phyloP scores from a whole-genome alignment of 2,329 filamentous ascomycete genomes.

The Ceratocystis ficicola region DNA sequence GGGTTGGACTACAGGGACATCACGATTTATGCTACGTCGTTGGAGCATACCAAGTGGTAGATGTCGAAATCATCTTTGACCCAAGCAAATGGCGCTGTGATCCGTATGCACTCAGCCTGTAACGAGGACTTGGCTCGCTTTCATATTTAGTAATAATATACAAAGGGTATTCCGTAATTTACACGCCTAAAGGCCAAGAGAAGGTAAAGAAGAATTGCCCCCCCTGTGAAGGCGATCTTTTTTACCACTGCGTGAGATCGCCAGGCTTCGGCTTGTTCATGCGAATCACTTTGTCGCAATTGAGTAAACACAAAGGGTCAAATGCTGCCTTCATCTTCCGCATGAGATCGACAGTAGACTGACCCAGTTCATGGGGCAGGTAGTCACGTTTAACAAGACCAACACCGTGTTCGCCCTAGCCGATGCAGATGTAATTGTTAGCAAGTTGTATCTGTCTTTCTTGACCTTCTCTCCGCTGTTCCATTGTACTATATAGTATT shows the following conservation, averaged over 20 bases:
- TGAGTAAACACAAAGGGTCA: constrained; percentile 59
- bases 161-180: not conserved
- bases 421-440: not conserved
- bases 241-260: constrained; percentile 37
- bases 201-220: not conserved
- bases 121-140: not conserved
- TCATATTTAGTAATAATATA: not conserved
- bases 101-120: constrained; percentile 4
- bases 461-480: too few relatives aligned
- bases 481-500: not conserved
- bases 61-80: constrained; percentile 55
- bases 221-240: not conserved
- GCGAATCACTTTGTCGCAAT: constrained; percentile 57
- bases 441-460: not conserved
- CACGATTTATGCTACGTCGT: constrained; percentile 60
- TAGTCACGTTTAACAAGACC: constrained; percentile 78
- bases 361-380: constrained; percentile 63
- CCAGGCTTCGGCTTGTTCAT: constrained; percentile 39
- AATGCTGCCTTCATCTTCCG: constrained; percentile 73
- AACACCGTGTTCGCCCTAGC: constrained; percentile 65
- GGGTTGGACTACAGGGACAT: constrained; percentile 56
- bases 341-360: constrained; percentile 68
- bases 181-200: not conserved
- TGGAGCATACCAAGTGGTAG: constrained; percentile 56
- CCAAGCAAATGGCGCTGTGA: constrained; percentile 40